phyloP scores from a whole-genome alignment of 2,329 filamentous ascomycete genomes.

The Coniochaeta ligniaria region DNA sequence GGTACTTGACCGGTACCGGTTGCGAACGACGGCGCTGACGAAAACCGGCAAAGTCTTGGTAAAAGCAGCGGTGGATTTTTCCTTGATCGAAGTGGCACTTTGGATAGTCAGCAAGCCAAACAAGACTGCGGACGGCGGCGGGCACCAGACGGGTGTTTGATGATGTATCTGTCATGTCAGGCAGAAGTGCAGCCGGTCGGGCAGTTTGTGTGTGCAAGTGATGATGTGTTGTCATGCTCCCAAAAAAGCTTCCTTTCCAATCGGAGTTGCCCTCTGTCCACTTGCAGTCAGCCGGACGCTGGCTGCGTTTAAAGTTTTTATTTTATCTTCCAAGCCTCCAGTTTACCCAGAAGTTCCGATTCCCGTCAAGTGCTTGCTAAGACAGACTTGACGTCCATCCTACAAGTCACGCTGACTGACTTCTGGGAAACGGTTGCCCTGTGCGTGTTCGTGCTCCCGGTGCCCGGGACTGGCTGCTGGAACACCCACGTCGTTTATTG shows the following conservation, averaged over 20 bases:
- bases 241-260: slow-evolving; percentile 5
- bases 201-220: slow-evolving; percentile 25
- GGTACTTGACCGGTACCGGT: not conserved
- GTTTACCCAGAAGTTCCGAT: not conserved
- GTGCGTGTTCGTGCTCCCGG: not conserved
- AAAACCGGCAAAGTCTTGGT: slow-evolving; percentile 2
- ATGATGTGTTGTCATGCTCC: slow-evolving; percentile 40
- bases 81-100: slow-evolving; percentile 1
- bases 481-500: not conserved
- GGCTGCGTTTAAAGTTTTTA: not conserved
- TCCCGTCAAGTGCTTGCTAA: not conserved
- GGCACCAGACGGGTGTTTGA: not conserved
- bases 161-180: slow-evolving; percentile 25
- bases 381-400: not conserved
- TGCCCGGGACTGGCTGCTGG: not conserved
- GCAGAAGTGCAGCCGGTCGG: slow-evolving; percentile 39
- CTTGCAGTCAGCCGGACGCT: not conserved
- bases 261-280: not conserved
- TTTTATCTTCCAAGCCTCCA: not conserved
- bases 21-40: not conserved
- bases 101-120: slow-evolving; percentile 2
- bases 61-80: slow-evolving; percentile 21
- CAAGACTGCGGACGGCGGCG: not conserved
- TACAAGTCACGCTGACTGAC: not conserved
- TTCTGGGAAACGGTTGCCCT: not conserved